Base-by-base conservation (phyloP, 1,284 basidiomycete species). In the Ustilago crameri region DNA sequence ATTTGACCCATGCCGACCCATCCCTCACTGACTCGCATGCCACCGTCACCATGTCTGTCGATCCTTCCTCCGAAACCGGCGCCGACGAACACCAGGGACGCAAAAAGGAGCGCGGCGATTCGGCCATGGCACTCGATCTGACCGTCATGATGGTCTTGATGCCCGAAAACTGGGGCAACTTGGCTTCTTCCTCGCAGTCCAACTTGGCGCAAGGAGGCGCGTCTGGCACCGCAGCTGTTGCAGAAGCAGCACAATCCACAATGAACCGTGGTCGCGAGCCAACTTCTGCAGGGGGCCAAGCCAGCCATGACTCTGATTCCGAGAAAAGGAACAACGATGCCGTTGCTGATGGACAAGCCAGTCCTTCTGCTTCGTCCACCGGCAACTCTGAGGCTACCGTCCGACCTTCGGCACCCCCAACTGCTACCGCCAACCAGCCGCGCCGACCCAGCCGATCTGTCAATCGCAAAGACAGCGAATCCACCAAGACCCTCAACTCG, bases 41-140 rank as follows among this genome's bases (percentile, higher is more conserved):
- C 5, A 34, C 37, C 26, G 59, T 48, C 17, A 47, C 48, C 9
- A 43, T 74, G 48, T 40, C 59, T 4, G 18, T 17, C 7, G 65
- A 68, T 45, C 45, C 54, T 12, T 1, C 50, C 18, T 27, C 23
- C 27, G 41, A 43, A 9, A n/a, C 18, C 37, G 23, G 18, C 18
- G 26, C 27, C 15, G 34, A 53, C 5, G 22, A 15, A 17, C 37
- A 48, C 5, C 37, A 54, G 10, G 34, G 17, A 17, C 60, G 42
- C 23, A 51, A 43, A 15, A 67, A 61, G 17, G 46, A 59, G 47
- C 54, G 66, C 4, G 55, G 64, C 15, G 71, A 76, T 22, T 78
- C 75, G 3, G 76, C 65, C 23, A 78, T 78, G 76, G 70, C 74
- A 17, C 61, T 78, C 35, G 72, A 78, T 38, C 38, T 78, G 52